A percentile compares a stretch with the other conserved stretches of the same genome.
Conservation (phyloP, 192 early-diverging fungal species). For the Lobulomyces angularis region DNA sequence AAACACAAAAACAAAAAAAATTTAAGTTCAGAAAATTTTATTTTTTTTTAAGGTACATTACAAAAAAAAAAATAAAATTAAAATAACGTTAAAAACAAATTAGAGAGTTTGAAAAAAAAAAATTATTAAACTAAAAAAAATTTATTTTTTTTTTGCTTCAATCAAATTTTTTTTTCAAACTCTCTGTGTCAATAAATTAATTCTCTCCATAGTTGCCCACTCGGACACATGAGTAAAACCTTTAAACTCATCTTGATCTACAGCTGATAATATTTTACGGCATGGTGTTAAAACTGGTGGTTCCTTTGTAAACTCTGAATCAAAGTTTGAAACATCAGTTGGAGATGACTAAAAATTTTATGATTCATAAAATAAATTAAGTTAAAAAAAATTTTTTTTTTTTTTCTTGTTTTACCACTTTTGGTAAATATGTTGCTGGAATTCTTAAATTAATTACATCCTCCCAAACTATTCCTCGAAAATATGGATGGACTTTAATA, state of each 20-base stretch:
- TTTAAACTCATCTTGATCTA: conserved; percentile 87
- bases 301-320: conserved; percentile 95
- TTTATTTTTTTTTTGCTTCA: too few relatives aligned
- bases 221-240: conserved; percentile 86
- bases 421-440: conserved; percentile 79
- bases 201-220: conserved; percentile 35
- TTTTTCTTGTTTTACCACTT: too few relatives aligned
- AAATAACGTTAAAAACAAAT: too few relatives aligned
- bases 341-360: conserved; percentile 36
- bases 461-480: conserved; percentile 90
- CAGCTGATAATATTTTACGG: conserved; percentile 60
- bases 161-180: too few relatives aligned
- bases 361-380: not conserved
- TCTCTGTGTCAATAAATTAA: conserved; percentile 2
- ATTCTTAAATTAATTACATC: conserved; percentile 77
- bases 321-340: conserved; percentile 95
- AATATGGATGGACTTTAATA: conserved; percentile 89
- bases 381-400: conserved; percentile 9
- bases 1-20: too few relatives aligned
- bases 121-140: too few relatives aligned
- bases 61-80: too few relatives aligned
- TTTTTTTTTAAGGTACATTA: too few relatives aligned
- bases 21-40: too few relatives aligned
- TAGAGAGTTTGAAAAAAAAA: too few relatives aligned
- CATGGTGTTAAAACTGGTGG: conserved; percentile 84